phyloP scores from a whole-genome alignment of 345 rosid genomes.

The Eucalyptus decipiens region DNA sequence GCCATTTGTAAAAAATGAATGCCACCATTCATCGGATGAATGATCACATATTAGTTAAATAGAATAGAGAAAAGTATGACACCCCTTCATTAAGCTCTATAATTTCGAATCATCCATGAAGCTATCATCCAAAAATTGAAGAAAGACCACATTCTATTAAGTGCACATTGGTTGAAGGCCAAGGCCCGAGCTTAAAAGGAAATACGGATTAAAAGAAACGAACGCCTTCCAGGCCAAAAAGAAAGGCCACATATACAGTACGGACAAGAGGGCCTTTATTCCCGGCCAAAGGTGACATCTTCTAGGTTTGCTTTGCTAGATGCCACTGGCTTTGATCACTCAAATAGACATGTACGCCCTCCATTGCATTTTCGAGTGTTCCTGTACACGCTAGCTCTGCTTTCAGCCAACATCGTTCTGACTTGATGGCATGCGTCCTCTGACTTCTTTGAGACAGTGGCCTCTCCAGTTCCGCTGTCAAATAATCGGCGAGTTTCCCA shows the following conservation, averaged over 20 bases:
- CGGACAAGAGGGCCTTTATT: too few species aligned
- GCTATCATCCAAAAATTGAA: too few species aligned
- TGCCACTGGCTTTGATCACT: too few species aligned
- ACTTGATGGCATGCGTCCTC: background rate
- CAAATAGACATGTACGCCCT: fast-evolving
- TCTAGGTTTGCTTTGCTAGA: too few species aligned
- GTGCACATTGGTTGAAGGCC: background rate
- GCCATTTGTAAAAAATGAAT: background rate
- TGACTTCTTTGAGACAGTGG: background rate
- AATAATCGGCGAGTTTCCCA: background rate
- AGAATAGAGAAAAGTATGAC: background rate
- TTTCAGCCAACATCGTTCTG: background rate
- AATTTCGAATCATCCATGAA: too few species aligned
- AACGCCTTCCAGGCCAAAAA: too few species aligned
- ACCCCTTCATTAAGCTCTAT: too few species aligned
- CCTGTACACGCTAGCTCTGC: background rate
- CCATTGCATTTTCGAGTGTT: background rate
- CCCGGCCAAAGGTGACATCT: too few species aligned
- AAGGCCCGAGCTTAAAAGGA: background rate
- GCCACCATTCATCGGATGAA: background rate
- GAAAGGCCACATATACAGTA: too few species aligned
- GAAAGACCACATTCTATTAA: background rate
- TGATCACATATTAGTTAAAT: background rate
- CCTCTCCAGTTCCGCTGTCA: background rate
- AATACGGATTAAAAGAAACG: background rate